Evolutionary conservation across 2,329 filamentous ascomycete genomes (phyloP), one percentile per base, ranked within the genome.

Genomic region (Ambrosiella cleistominuta): DNA sequence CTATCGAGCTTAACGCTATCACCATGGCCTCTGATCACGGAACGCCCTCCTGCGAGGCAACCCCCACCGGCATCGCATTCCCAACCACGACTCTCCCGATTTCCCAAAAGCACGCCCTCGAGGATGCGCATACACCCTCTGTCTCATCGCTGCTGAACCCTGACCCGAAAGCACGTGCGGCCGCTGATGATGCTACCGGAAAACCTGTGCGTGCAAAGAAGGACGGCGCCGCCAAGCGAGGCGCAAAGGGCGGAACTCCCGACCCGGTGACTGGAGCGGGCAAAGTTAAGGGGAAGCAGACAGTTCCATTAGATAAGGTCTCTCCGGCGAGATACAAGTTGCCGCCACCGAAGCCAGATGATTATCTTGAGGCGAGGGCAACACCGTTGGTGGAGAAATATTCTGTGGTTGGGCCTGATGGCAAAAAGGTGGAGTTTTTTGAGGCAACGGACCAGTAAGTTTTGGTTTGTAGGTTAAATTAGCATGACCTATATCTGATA

Each of bases 61-160:
- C 49, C 3, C 47, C 56, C 51, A 37, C 12, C 11, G 42, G 47
- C n/a, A 17, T 38, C 1, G 37, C 39, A n/a, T 15, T 7, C 37
- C 15, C 70, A 15, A 73, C 70, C 6, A 70, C 72, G 36, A 67
- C 67, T 19, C 70, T 75, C 55, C 74, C 74, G 8, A 71, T 83
- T 27, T 80, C 82, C 2, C 77, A 83, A 66, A 86, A 86, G 65
- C 81, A 83, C 60, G 71, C 74, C 19, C 74, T 85, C 37, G 83
- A 86, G 61, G 83, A 86, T 64, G 80, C 80, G 66, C 82, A 89
- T 68, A 77, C 77, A 61, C 85, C 86, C 3, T 76, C 81, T 11
- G 75, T 88, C 1, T 81, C 85, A 2, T 90, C 86, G 9, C 85
- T 85, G 36, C 77, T 90, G 62, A 89, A 89, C 64, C 81, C 82